Evolutionary conservation across 73 alveolate species (phyloP).

Genomic region (Symbiodinium natans): DNA sequence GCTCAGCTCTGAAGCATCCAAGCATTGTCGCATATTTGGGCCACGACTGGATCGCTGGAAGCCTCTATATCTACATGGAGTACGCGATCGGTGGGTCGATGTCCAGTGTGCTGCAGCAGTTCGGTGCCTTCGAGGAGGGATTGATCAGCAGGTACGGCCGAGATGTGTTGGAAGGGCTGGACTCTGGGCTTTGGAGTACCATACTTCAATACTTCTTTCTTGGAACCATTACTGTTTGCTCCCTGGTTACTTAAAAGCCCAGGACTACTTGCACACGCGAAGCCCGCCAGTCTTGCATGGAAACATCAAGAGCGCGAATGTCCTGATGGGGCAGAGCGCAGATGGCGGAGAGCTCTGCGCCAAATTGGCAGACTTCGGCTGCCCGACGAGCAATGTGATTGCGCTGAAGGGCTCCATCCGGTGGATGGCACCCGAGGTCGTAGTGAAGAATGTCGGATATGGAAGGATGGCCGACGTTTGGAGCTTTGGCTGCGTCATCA

Average conservation of each 20-base stretch:
- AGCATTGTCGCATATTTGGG: constrained; percentile 76
- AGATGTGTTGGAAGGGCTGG: constrained; percentile 70
- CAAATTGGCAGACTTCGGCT: constrained; percentile 89
- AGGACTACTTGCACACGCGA: constrained; percentile 83
- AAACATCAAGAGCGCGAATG: constrained; percentile 69
- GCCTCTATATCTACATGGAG: constrained; percentile 81
- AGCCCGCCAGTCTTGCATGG: constrained; percentile 81
- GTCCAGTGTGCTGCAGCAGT: constrained; percentile 80
- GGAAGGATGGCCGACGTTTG: constrained; percentile 83
- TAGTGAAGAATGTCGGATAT: background rate
- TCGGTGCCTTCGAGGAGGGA: constrained; percentile 91
- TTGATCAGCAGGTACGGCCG: constrained; percentile 59
- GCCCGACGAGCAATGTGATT: constrained; percentile 30
- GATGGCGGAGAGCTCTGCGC: constrained; percentile 53
- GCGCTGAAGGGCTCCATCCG: constrained; percentile 83
- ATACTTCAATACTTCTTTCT: too few relatives aligned
- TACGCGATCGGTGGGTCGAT: constrained; percentile 86
- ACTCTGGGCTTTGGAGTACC: too few relatives aligned
- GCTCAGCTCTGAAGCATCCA: constrained; percentile 69
- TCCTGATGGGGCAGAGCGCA: constrained; percentile 74
- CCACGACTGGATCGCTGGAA: constrained; percentile 41
- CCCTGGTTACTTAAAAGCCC: too few relatives aligned
- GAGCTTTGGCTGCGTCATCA: constrained; percentile 72
- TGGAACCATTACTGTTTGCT: too few relatives aligned
- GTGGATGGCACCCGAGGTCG: constrained; percentile 84